phyloP scores from a whole-genome alignment of 169 alveolate species.

The Cryptosporidium viatorum region DNA sequence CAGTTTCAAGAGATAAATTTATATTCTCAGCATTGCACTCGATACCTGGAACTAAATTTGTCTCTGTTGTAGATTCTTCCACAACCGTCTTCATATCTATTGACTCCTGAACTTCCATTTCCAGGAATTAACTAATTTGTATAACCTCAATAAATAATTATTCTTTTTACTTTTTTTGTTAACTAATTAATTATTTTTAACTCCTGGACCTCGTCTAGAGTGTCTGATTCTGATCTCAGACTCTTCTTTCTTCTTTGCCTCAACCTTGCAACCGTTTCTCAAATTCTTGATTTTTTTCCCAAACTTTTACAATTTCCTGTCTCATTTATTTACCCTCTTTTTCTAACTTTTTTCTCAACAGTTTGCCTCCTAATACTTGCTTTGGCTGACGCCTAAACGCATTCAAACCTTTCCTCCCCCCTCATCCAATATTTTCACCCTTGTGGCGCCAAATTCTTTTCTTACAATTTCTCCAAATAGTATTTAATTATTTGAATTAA shows the following conservation, averaged over 20 bases:
- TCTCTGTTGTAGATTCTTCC: conserved; percentile 12
- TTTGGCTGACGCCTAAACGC: conserved; percentile 75
- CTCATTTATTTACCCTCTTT: conserved; percentile 48
- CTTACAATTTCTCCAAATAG: background rate
- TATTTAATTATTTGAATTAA: background rate
- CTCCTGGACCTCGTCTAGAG: conserved; percentile 11
- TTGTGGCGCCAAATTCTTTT: background rate
- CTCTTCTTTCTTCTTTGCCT: background rate
- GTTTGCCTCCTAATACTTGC: conserved; percentile 71
- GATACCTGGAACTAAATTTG: conserved; percentile 2
- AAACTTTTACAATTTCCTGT: background rate
- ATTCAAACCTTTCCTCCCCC: conserved; percentile 43
- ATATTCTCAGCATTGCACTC: background rate
- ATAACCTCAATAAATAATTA: background rate
- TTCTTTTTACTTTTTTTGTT: background rate
- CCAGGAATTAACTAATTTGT: background rate
- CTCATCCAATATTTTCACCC: conserved; percentile 47
- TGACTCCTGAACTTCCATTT: background rate
- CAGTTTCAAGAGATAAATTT: background rate
- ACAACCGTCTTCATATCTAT: background rate
- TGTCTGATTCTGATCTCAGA: conserved; percentile 11
- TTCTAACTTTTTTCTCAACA: conserved; percentile 8
- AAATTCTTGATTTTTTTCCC: conserved; percentile 5
- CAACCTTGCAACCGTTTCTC: conserved; percentile 9
- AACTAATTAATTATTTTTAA: background rate